Evolutionary conservation across 1,284 basidiomycete genomes (phyloP).

Genomic region (Pyrrhoderma noxium): DNA sequence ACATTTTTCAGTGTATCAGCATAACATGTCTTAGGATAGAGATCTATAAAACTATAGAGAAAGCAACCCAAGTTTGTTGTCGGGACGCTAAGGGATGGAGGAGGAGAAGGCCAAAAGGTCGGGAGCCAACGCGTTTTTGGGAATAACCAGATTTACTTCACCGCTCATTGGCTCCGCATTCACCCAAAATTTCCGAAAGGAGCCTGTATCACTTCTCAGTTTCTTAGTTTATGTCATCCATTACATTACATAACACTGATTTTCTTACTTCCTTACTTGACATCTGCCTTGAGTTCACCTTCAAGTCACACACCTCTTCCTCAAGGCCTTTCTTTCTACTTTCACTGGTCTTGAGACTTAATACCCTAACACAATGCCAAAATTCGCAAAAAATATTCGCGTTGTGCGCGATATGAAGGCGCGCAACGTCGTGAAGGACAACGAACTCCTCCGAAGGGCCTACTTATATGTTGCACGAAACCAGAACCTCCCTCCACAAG

Average conservation of each 20-base stretch:
- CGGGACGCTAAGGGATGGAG: neutral
- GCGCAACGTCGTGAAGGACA: conserved; percentile 58
- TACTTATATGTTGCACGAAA: conserved; percentile 90
- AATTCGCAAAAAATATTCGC: conserved; percentile 40
- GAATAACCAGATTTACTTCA: too few relatives aligned
- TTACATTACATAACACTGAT: neutral
- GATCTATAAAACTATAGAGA: too few relatives aligned
- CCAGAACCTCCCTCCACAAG: conserved; percentile 72
- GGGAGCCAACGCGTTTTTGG: too few relatives aligned
- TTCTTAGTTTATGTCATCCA: too few relatives aligned
- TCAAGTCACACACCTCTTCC: neutral
- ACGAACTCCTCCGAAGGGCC: conserved; percentile 78
- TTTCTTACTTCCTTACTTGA: neutral
- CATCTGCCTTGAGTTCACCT: neutral
- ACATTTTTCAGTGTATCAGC: too few relatives aligned
- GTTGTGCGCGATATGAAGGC: conserved; percentile 75
- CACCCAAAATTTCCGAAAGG: too few relatives aligned
- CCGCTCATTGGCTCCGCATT: too few relatives aligned
- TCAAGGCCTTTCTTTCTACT: neutral
- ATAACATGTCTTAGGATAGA: conserved; percentile 7
- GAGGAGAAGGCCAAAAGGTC: too few relatives aligned
- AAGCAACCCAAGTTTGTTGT: neutral
- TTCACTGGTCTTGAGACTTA: neutral
- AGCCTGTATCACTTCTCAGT: too few relatives aligned
- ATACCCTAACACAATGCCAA: conserved; percentile 24